Base-by-base conservation (phyloP, 2,329 filamentous ascomycete genomes). In the Pyrenochaeta sp. region DNA sequence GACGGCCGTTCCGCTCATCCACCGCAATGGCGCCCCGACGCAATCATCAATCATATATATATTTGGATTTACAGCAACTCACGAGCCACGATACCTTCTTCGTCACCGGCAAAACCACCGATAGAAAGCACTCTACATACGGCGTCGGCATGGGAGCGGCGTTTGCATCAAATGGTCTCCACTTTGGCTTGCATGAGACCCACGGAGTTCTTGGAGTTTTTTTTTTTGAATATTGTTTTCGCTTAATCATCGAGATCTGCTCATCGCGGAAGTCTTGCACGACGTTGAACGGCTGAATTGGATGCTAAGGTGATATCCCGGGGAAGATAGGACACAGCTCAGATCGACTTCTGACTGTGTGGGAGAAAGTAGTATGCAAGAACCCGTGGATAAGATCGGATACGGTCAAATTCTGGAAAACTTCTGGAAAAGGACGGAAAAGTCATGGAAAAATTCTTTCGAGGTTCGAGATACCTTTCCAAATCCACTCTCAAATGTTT, bases 81-180 rank as follows among this genome's bases (percentile, higher is more conserved):
- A 62, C 56, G 56, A 64, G 48, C 55, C 46, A 64, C 58, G 57
- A 61, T 54, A 49, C 47, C 50, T 44, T 26, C 24, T 55, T 45
- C 47, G 54, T 59, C 45, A 51, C 57, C 53, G 55, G 51, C 53
- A 52, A 46, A 39, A 51, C 50, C 44, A 58, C 51, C 58, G 58
- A 66, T 65, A 65, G 63, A 69, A 53, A 55, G 53, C 47, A 60
- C 54, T 50, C 57, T 50, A 52, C 51, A 45, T 38, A 47, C 47
- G 67, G 59, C 60, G 61, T 65, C 55, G 63, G 66, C 66, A 69
- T 68, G 58, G 59, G 58, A 61, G 58, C 55, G 66, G 66, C 65
- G 66, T 69, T 70, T 60, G 63, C 63, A 67, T 67, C 49, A 44
- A n/a, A 55, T 52, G 54, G 61, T 59, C 60, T 61, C 48, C 40